phyloP scores from a whole-genome alignment of 2,329 filamentous ascomycete species.

The Fusarium guadeloupense region DNA sequence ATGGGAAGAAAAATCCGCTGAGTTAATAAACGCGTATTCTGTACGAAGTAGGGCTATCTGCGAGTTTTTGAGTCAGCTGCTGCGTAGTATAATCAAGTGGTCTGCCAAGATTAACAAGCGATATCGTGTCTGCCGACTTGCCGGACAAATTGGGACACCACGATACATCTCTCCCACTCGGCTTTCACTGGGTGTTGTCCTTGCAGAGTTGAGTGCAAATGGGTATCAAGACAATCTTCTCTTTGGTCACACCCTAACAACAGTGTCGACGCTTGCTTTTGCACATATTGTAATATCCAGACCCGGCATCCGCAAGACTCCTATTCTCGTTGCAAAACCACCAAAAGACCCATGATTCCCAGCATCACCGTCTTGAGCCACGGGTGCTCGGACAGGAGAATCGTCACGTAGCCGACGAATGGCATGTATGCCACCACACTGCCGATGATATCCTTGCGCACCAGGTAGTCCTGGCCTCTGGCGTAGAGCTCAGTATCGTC shows the following conservation, averaged over 20 bases:
- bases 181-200: constrained; percentile 13
- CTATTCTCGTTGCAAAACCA: constrained; percentile 90
- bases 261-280: not conserved
- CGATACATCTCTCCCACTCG: not conserved
- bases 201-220: constrained; percentile 4
- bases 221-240: constrained; percentile 26
- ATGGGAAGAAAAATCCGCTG: constrained; percentile 29
- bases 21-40: not conserved
- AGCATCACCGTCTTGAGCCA: constrained; percentile 97
- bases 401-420: constrained; percentile 96
- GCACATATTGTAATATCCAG: not conserved
- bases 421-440: constrained; percentile 92
- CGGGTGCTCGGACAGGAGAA: constrained; percentile 92
- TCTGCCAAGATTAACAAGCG: constrained; percentile 1
- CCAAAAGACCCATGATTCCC: constrained; percentile 92
- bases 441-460: constrained; percentile 89
- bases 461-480: constrained; percentile 83
- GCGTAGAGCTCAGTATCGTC: constrained; percentile 93
- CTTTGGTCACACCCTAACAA: not conserved
- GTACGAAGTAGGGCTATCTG: constrained; percentile 27
- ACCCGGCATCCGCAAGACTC: not conserved
- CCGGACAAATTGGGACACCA: not conserved
- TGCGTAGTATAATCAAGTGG: not conserved
- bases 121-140: constrained; percentile 17
- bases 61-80: not conserved